Conservation (phyloP, 2,329 filamentous ascomycete species). For the Claviceps sp. region DNA sequence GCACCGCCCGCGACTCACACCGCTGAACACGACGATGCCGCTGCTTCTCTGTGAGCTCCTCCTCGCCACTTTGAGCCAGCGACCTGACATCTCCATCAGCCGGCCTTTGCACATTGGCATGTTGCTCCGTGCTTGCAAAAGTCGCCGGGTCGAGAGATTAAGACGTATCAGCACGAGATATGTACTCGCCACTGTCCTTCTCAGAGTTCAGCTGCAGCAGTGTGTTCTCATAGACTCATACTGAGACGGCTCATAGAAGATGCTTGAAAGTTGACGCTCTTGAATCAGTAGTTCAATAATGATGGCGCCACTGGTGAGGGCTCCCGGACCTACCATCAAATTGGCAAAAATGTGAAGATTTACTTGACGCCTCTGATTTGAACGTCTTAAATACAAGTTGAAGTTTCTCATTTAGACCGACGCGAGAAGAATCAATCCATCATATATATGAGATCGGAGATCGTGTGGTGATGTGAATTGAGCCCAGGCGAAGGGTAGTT, state of each 20-base stretch:
- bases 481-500: no score
- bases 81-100: constrained; percentile 25
- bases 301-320: constrained; percentile 35
- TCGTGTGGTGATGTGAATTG: no score
- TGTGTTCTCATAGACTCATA: constrained; percentile 20
- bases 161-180: constrained; percentile 28
- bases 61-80: constrained; percentile 24
- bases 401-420: no score
- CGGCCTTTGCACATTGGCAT: constrained; percentile 22
- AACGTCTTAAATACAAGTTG: no score
- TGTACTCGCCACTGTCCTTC: constrained; percentile 31
- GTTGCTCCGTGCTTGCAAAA: constrained; percentile 27
- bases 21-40: constrained; percentile 66
- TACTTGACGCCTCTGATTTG: no score
- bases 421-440: no score
- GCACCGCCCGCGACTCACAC: no score
- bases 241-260: constrained; percentile 25
- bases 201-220: constrained; percentile 25
- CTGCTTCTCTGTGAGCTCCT: constrained; percentile 34
- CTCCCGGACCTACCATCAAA: constrained; percentile 11
- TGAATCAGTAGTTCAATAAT: constrained; percentile 21
- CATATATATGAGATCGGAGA: no score
- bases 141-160: constrained; percentile 35
- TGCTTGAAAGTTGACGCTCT: constrained; percentile 23
- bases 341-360: no score